These are phyloP conservation scores for Macrotyloma uniflorum DNA, from an alignment of 306 rosid genomes.

Conservation along the genomic window DNA sequence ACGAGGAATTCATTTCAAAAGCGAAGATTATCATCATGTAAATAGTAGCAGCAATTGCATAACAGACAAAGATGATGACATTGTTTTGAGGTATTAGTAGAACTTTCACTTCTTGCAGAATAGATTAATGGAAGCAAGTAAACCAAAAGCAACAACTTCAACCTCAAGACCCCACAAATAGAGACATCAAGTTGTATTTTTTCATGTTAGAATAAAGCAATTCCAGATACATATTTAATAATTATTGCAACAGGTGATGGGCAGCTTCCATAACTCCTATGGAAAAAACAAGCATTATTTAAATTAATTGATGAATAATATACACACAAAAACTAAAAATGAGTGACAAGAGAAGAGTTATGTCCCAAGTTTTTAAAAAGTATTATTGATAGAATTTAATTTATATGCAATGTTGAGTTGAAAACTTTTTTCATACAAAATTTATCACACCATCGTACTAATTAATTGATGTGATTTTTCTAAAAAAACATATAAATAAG, in stretches of 20 bases:
- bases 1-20: neutral
- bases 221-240: neutral
- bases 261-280: neutral
- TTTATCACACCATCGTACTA: neutral
- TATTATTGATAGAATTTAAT: neutral
- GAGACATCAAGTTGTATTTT: neutral
- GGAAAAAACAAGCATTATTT: neutral
- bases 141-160: neutral
- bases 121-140: neutral
- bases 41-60: neutral
- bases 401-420: neutral
- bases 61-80: neutral
- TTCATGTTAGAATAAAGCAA: neutral
- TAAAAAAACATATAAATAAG: too few relatives aligned
- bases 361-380: neutral
- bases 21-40: neutral
- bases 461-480: neutral
- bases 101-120: neutral
- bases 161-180: neutral
- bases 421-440: neutral
- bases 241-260: neutral
- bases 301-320: neutral
- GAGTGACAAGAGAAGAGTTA: neutral
- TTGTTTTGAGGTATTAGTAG: neutral
- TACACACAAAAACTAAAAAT: neutral